Evolutionary conservation across 1,139 yeast genomes (phyloP), one percentile per base, ranked within the genome.

Genomic region (Candida sanyaensis): DNA sequence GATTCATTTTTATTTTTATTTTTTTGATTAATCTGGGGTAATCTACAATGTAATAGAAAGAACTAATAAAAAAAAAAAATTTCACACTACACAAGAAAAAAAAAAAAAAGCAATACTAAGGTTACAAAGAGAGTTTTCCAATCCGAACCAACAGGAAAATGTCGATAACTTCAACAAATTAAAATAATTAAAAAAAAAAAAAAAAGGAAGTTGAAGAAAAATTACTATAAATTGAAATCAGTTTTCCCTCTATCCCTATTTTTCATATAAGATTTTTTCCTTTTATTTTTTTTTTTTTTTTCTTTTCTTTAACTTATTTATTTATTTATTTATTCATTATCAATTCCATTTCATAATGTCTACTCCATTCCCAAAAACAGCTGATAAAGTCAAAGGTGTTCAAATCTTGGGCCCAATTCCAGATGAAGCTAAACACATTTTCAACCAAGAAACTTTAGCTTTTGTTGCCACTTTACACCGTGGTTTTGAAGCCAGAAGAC

Each of bases 401-500:
- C 75, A 84, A 61, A 70, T 87, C 52, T 66, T 81, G 54, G 93
- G 87, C 26, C 81, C 84, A 46, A 69, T 87, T 47, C 86, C 86
- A 44, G 69, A 69, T 50, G 69, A 68, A 41, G 84, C 90, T 29
- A 73, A 77, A 59, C 86, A 81, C 66, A 81, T 87, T 58, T 75
- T 84, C 60, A 81, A 85, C 49, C 71, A 79, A 11, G 91, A 85
- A 54, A 90, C 93, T 2, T 70, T 87, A 49, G 88, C 84, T 21
- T 83, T 87, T 59, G 77, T 87, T 48, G 90, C 91, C 23, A 79
- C 86, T 37, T 78, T 87, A 51, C 93, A 87, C 68, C 81, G 92
- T 59, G 73, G 84, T 47, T 87, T 87, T 74, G 79, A 85, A 60
- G 71, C 68, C 47, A 79, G 78, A 41, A 80, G 95, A 66, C 73